Evolutionary conservation across 257 asterid genomes (phyloP).

Genomic region (Petunia secreta): DNA sequence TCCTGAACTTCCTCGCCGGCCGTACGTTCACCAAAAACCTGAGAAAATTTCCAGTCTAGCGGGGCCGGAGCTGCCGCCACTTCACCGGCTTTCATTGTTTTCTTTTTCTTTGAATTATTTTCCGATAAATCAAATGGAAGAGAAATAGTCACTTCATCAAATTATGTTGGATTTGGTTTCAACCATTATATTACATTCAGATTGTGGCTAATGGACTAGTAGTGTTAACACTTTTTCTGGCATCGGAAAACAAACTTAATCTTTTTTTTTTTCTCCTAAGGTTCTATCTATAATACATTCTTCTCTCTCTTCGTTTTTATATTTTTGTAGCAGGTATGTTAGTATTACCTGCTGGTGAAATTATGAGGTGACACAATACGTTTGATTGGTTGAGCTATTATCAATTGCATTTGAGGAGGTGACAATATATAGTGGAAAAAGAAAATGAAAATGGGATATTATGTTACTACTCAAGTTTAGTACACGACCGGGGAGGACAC

Average conservation of each 20-base stretch:
- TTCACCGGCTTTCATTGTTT: conserved; percentile 51
- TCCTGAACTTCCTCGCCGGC: conserved; percentile 92
- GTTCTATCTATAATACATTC: conserved; percentile 2
- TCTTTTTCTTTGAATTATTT: background rate
- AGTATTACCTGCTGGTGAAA: conserved; percentile 17
- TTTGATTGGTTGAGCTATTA: background rate
- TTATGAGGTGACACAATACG: no score
- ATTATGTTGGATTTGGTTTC: conserved; percentile 44
- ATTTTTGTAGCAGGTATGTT: conserved; percentile 20
- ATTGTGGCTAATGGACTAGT: background rate
- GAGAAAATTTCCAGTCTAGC: conserved; percentile 89
- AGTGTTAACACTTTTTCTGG: conserved; percentile 19
- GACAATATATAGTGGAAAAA: background rate
- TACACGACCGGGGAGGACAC: no score
- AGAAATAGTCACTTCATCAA: conserved; percentile 44
- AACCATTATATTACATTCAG: conserved; percentile 32
- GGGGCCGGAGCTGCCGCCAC: conserved; percentile 64
- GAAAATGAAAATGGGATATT: background rate
- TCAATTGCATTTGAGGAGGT: no score
- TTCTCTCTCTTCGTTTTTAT: conserved; percentile 26
- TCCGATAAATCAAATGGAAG: background rate
- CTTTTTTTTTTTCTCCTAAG: background rate
- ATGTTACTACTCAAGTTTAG: background rate
- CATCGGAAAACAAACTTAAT: conserved; percentile 24
- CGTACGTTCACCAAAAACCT: conserved; percentile 87